These are phyloP conservation scores for Fusarium keratoplasticum DNA, from an alignment of 2,329 filamentous ascomycete genomes.

Conservation along the genomic window DNA sequence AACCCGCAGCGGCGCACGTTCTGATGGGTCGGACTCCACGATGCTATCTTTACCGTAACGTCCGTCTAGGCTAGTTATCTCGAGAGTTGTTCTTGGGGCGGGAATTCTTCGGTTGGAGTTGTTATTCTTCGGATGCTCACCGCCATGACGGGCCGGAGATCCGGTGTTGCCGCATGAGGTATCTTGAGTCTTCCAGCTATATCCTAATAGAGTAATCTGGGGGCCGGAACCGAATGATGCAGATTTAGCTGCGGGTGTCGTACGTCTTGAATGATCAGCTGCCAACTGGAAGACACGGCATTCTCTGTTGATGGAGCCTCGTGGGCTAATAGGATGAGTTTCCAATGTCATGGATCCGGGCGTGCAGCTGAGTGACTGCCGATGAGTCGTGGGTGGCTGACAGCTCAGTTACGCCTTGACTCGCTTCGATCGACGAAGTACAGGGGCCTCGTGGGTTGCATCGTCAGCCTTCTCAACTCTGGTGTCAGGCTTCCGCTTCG, in stretches of 20 bases:
- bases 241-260: background rate
- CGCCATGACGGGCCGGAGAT: conserved; percentile 40
- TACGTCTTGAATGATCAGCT: conserved; percentile 3
- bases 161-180: conserved; percentile 22
- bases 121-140: conserved; percentile 38
- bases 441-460: conserved; percentile 21
- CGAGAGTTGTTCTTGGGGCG: conserved; percentile 20
- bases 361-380: background rate
- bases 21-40: conserved; percentile 5
- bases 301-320: background rate
- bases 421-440: conserved; percentile 42
- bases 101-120: conserved; percentile 41
- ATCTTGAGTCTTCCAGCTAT: background rate
- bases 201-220: conserved; percentile 6
- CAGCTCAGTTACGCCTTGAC: conserved; percentile 24
- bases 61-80: background rate
- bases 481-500: conserved; percentile 39
- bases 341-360: background rate
- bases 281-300: background rate
- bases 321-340: background rate
- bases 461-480: conserved; percentile 19
- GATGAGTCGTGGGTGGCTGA: background rate
- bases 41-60: conserved; percentile 22
- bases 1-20: conserved; percentile 9
- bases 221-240: background rate